Evolutionary conservation across 1,139 yeast species (phyloP).

Genomic region (Pichia sp.): DNA sequence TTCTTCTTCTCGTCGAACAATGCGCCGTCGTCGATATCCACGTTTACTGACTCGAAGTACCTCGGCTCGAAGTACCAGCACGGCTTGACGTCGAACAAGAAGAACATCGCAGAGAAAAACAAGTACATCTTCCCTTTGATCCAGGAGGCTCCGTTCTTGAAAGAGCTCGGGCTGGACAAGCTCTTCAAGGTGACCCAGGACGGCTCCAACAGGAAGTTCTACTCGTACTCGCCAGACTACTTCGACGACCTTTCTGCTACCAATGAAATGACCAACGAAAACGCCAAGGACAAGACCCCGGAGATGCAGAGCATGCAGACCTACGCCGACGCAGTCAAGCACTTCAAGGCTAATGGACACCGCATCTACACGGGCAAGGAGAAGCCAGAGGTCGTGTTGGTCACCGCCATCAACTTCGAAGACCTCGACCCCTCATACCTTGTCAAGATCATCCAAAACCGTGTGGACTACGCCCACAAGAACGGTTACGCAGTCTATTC

Average conservation of each 20-base stretch:
- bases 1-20: background rate
- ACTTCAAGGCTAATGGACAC: slow-evolving; percentile 63
- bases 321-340: slow-evolving; percentile 46
- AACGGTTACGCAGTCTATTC: slow-evolving; percentile 76
- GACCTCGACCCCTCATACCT: slow-evolving; percentile 57
- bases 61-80: slow-evolving; percentile 6
- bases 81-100: slow-evolving; percentile 12
- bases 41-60: slow-evolving; percentile 12
- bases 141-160: slow-evolving; percentile 58
- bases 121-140: slow-evolving; percentile 61
- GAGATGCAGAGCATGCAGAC: slow-evolving; percentile 28
- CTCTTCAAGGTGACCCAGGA: slow-evolving; percentile 39
- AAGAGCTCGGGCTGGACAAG: slow-evolving; percentile 49
- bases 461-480: slow-evolving; percentile 72
- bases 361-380: slow-evolving; percentile 44
- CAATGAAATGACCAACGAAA: background rate
- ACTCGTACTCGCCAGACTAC: slow-evolving; percentile 35
- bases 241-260: slow-evolving; percentile 11
- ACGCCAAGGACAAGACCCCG: slow-evolving; percentile 32
- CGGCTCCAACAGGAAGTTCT: slow-evolving; percentile 40
- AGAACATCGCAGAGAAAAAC: slow-evolving; percentile 45
- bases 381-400: slow-evolving; percentile 68
- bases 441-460: slow-evolving; percentile 67
- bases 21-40: slow-evolving; percentile 9
- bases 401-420: slow-evolving; percentile 77